Evolutionary conservation across 768 basidiomycete genomes (phyloP), one percentile per base, ranked within the genome.

Genomic region (Pleurotus tuoliensis): DNA sequence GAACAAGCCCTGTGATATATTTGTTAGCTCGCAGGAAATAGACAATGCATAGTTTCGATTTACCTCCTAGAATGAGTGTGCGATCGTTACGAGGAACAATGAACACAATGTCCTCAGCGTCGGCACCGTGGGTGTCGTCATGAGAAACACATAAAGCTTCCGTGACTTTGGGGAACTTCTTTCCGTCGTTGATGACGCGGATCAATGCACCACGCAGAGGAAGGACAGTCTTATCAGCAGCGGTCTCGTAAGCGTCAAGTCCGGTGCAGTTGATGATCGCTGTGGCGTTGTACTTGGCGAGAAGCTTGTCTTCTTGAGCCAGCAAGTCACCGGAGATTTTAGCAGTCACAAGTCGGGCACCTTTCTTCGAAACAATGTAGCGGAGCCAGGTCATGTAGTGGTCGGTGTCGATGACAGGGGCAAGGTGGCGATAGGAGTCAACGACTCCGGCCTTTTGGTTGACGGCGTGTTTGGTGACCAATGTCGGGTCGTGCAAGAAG

Each of bases 381-480:
- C 61, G 64, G 24, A 73, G 58, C 69, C 72, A 72, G 44, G 59
- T 58, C 70, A 73, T 73, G 58, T 66, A 67, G 38, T 56, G 60
- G 62, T 74, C 73, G 24, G 73, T 73, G 58, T 74, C 73, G 50
- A 74, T 67, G 52, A 71, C 65, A 16, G 72, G 73, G 3, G 69
- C 66, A 16, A 67, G 57, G 44, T 67, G 64, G 58, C 71, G 64
- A 58, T 74, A 74, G 2, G 72, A 68, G 47, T 74, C 72, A 16
- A 70, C 66, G 18, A 67, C 70, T 13, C 69, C 70, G n/a, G 61
- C 61, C 9, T 64, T 41, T 40, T 64, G 63, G 56, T 69, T 69
- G 40, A 73, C 67, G 3, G 63, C 60, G 38, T 66, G 67, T 49
- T 67, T 56, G 8, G 51, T 55, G 27, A 68, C 61, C n/a, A 72